Base-by-base conservation (phyloP, 2,329 filamentous ascomycete genomes). In the Penicillium sp. region DNA sequence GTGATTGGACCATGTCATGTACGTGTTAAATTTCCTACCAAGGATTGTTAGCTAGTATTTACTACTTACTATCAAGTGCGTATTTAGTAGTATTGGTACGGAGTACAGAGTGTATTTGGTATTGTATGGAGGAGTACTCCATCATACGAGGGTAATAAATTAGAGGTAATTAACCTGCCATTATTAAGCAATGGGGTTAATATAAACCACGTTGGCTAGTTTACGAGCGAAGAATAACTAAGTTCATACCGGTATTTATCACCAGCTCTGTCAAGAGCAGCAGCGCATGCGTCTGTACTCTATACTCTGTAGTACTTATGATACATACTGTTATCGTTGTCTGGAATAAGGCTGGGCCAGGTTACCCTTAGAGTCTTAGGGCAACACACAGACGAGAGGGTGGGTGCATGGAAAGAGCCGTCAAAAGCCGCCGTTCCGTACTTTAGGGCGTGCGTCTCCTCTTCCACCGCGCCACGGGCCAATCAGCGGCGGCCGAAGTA, bases 341-440 rank as follows among this genome's bases (percentile, higher is more conserved):
- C 5, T 28, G 26, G 26, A 28, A 28, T 28, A 28, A 28, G 26
- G 8, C 26, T 28, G 26, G 26, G 8, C 26, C 4, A n/a, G n/a
- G n/a, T n/a, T n/a, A n/a, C n/a, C n/a, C n/a, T n/a, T n/a, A n/a
- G n/a, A n/a, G n/a, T n/a, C n/a, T n/a, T n/a, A n/a, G n/a, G n/a
- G n/a, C n/a, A n/a, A n/a, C n/a, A n/a, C n/a, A n/a, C n/a, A n/a
- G n/a, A n/a, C n/a, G 28, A 12, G 6, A 12, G 6, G 28, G 28
- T 33, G 28, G 49, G 40, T 30, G 51, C 30, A 47, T 26, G 52
- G 33, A 42, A 42, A 42, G 3, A 42, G 30, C 52, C 43, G 43
- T 35, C 43, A 42, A 42, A 2, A 42, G 30, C 52, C 43, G 43
- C 35, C 43, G 52, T 54, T 54, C 52, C 52, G 52, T 54, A 28